These are phyloP conservation scores for Oenanthe sinensis DNA, from an alignment of 129 eudicot genomes.

Conservation along the genomic window DNA sequence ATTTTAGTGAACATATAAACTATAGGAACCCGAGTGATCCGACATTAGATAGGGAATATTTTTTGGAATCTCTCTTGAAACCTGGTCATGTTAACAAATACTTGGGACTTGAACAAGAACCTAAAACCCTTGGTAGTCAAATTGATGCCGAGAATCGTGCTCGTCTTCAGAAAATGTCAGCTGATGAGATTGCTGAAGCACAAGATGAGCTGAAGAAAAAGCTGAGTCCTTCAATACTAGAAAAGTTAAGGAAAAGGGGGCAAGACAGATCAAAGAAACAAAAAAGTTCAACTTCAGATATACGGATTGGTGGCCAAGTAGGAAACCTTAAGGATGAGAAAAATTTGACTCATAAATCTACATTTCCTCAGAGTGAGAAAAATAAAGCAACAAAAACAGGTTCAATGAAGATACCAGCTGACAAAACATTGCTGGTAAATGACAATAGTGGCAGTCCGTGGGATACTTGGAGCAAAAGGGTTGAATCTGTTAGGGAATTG, in stretches of 20 bases:
- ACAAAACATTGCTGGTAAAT: conserved; percentile 17
- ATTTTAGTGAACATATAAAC: not conserved
- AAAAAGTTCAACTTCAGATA: conserved; percentile 23
- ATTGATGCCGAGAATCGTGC: conserved; percentile 90
- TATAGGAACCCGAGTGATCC: not conserved
- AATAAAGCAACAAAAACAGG: conserved; percentile 18
- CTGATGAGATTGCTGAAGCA: conserved; percentile 84
- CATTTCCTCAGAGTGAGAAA: conserved; percentile 19
- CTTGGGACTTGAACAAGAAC: conserved; percentile 23
- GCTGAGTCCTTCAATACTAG: conserved; percentile 52
- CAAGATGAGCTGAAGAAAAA: conserved; percentile 62
- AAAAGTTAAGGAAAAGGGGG: conserved; percentile 49
- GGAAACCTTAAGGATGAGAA: conserved; percentile 19
- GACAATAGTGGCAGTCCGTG: conserved; percentile 38
- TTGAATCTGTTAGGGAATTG: conserved; percentile 65
- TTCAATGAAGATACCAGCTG: conserved; percentile 19
- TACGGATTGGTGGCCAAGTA: conserved; percentile 19
- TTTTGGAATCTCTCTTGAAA: conserved; percentile 10
- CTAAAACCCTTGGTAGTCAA: conserved; percentile 47
- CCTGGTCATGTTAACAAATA: conserved; percentile 14
- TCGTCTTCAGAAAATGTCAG: conserved; percentile 60
- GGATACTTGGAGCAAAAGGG: conserved; percentile 86
- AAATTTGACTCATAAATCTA: conserved; percentile 14
- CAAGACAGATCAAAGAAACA: conserved; percentile 40
- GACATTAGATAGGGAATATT: not conserved